Conservation (phyloP, 306 rosid species). For the Citrullus mucosospermus region DNA sequence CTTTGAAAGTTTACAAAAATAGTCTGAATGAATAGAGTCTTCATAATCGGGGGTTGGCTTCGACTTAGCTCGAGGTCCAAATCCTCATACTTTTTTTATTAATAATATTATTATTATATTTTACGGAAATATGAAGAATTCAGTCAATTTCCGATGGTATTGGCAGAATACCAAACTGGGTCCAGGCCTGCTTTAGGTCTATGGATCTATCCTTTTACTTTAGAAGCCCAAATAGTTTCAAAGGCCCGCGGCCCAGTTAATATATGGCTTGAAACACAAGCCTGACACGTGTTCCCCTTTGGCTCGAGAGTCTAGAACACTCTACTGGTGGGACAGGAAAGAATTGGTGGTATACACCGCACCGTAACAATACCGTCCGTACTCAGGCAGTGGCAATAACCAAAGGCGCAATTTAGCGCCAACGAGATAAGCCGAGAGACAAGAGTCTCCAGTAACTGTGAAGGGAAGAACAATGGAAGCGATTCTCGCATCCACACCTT, state of each 20-base stretch:
- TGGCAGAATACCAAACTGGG: neutral
- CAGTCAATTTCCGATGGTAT: neutral
- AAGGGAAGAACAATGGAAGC: constrained; percentile 19
- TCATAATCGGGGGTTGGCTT: too few species aligned
- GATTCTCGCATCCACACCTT: constrained; percentile 36
- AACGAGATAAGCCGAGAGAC: constrained; percentile 28
- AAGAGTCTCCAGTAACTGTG: neutral
- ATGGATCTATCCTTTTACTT: neutral
- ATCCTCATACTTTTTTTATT: too few species aligned
- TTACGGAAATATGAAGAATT: neutral
- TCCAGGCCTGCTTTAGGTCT: neutral
- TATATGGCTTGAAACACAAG: neutral
- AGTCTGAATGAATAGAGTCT: too few species aligned
- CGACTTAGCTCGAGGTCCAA: too few species aligned
- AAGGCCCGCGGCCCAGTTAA: neutral
- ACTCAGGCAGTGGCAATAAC: neutral
- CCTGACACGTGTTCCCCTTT: neutral
- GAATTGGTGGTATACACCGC: neutral
- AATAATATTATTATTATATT: too few species aligned
- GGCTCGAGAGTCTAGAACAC: neutral
- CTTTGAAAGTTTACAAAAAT: too few species aligned
- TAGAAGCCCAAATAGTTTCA: neutral
- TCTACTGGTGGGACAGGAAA: neutral
- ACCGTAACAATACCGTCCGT: neutral
- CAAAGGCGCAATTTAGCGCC: neutral